phyloP scores from a whole-genome alignment of 2,329 filamentous ascomycete genomes.

The Graphilbum fragrans region DNA sequence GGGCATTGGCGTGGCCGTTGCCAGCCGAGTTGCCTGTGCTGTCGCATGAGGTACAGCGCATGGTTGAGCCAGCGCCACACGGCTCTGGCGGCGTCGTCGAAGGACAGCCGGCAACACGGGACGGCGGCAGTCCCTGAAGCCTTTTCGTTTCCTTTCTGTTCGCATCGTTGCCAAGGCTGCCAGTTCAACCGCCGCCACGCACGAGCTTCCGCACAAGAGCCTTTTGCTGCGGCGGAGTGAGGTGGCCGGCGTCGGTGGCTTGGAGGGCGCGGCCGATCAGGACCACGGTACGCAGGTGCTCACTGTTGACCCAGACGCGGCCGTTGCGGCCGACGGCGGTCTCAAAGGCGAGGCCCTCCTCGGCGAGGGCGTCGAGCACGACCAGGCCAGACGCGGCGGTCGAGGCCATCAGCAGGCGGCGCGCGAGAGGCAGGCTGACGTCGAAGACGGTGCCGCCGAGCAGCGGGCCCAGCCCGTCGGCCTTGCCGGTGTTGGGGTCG shows the following conservation, averaged over 20 bases:
- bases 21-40: too few relatives aligned
- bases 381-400: slow-evolving; percentile 53
- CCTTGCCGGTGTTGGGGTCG: slow-evolving; percentile 72
- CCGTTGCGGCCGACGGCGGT: slow-evolving; percentile 90
- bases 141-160: background rate
- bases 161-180: background rate
- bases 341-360: slow-evolving; percentile 74
- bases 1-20: too few relatives aligned
- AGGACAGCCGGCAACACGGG: too few relatives aligned
- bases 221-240: slow-evolving; percentile 55
- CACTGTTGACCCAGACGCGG: slow-evolving; percentile 80
- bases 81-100: too few relatives aligned
- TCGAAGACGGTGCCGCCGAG: slow-evolving; percentile 74
- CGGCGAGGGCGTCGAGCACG: slow-evolving; percentile 68
- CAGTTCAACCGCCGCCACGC: slow-evolving; percentile 42
- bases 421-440: slow-evolving; percentile 70
- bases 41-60: too few relatives aligned
- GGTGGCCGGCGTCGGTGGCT: slow-evolving; percentile 58
- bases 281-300: slow-evolving; percentile 51
- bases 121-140: background rate
- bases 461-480: slow-evolving; percentile 76
- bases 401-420: slow-evolving; percentile 58
- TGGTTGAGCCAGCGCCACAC: too few relatives aligned
- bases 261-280: slow-evolving; percentile 67
- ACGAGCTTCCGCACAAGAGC: slow-evolving; percentile 40